Base-by-base conservation (phyloP, 2,329 filamentous ascomycete species). In the Tolypocladium album region DNA sequence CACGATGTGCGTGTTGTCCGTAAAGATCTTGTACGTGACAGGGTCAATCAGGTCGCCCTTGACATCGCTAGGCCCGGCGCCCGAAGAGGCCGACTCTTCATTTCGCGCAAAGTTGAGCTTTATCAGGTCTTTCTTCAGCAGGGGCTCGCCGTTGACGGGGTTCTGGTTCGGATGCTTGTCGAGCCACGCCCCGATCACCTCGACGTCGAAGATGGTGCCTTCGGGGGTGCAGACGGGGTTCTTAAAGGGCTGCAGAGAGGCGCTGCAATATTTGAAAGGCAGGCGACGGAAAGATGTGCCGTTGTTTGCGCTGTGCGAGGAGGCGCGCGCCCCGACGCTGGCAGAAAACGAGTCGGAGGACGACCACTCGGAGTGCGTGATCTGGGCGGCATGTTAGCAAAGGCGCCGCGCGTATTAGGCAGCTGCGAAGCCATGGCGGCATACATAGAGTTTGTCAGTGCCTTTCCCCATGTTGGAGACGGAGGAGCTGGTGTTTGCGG, bases 331-430 rank as follows among this genome's bases (percentile, higher is more conserved):
- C 67, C 89, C 89, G 36, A 83, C 87, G 71, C 87, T 92, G 66
- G 92, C 91, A 39, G 89, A 89, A 75, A 90, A 97, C 61, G 90
- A 87, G 74, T 97, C 92, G 56, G 88, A 86, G 7, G 92, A 96
- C 9, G 91, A 88, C 94, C 94, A 99, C 80, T 99, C 94, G 47
- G 90, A 95, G 77, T 99, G 95, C 59, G 94, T 99, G 70, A 99
- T 99, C 73, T 78, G 59, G 36, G 39, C 61, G 56, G 20, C 50
- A 57, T 9, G 39, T 60, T 58, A 59, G 57, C 8, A 17, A 13
- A 8, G 24, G 45, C 7, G 27, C 27, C 27, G 27, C 27, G 27
- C 27, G 27, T 31, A 31, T 31, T 4, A 2, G 34, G 6, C 45
- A 9, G 27, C 2, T 24, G 45, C 8, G 15, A 12, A 13, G 4